Evolutionary conservation across 768 basidiomycete species (phyloP), one percentile per base, ranked within the genome.

Genomic region (Lactarius quietus): DNA sequence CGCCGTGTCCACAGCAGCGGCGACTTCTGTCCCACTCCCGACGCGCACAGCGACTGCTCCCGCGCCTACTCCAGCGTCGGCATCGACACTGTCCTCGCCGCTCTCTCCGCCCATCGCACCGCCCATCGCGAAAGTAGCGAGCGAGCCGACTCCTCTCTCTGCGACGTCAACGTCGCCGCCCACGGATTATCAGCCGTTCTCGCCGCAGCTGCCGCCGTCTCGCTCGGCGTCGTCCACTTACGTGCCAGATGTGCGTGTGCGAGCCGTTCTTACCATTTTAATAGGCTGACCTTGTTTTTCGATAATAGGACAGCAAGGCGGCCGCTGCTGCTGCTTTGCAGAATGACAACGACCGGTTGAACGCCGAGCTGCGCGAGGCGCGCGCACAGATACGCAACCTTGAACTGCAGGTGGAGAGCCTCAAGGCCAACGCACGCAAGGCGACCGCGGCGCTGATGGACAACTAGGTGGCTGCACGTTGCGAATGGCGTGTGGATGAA

Each of bases 301-400:
- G 23, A 43, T 45, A 6, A 20, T 15, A 63, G 63, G 67, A 76
- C 67, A 65, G 29, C 15, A 71, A 70, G 54, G 59, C 64, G n/a
- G 20, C 67, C 0, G 74, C 65, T 28, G 57, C 65, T 29, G n/a
- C 65, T 2, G 75, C 66, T 36, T 73, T 84, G 17, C 73, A 76
- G 65, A 76, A 79, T 29, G 90, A 94, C 72, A 92, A 91, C 68
- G 79, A 79, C 1, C 81, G 79, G 3, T 80, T 95, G 61, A 82
- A 74, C 15, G 74, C 75, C 2, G 90, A 93, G 70, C 81, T 95
- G 53, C 83, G 92, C 33, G 92, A 93, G 29, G 88, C 91, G 38
- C 82, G 89, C 43, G 86, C 87, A 75, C 85, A 89, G 78, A 93
- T 95, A 60, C 81, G 94, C 64, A 88, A 88, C 70, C 76, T 95